A percentile compares a stretch with the other conserved stretches of the same genome.
These are phyloP conservation scores for Fusarium bulbicola DNA, from an alignment of 2,329 filamentous ascomycete genomes.

Conservation along the genomic window DNA sequence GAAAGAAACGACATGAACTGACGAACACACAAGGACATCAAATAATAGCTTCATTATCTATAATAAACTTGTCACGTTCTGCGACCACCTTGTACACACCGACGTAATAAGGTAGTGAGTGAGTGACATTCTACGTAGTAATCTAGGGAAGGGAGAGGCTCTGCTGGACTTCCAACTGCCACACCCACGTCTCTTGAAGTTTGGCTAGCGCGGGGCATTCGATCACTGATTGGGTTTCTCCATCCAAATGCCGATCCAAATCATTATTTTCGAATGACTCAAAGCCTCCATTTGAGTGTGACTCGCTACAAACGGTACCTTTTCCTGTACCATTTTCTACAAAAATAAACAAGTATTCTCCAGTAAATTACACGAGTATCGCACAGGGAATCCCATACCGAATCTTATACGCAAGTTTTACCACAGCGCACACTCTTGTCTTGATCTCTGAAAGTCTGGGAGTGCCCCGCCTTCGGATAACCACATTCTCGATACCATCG, in stretches of 20 bases:
- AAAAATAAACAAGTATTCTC: not conserved
- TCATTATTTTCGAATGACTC: conserved; percentile 48
- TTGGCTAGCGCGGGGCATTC: conserved; percentile 49
- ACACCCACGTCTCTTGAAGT: conserved; percentile 1
- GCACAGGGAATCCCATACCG: not conserved
- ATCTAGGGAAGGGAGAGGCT: conserved; percentile 14
- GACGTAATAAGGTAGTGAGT: too few relatives aligned
- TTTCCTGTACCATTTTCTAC: not conserved
- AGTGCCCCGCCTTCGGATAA: conserved; percentile 37
- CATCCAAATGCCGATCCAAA: conserved; percentile 36
- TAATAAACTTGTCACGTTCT: not conserved
- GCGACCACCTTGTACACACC: not conserved
- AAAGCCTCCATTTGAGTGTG: conserved; percentile 36
- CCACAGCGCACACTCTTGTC: conserved; percentile 13
- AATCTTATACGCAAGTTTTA: not conserved
- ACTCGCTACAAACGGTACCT: conserved; percentile 10
- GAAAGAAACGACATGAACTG: not conserved
- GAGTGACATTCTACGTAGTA: not conserved
- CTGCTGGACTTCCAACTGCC: conserved; percentile 14
- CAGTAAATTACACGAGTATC: not conserved
- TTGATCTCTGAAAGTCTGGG: not conserved
- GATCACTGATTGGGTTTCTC: conserved; percentile 21
- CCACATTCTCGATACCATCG: conserved; percentile 20
- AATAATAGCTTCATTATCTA: not conserved
- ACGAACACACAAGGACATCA: not conserved